Conservation (phyloP, 495 filamentous ascomycete species). For the Glarea lozoyensis region DNA sequence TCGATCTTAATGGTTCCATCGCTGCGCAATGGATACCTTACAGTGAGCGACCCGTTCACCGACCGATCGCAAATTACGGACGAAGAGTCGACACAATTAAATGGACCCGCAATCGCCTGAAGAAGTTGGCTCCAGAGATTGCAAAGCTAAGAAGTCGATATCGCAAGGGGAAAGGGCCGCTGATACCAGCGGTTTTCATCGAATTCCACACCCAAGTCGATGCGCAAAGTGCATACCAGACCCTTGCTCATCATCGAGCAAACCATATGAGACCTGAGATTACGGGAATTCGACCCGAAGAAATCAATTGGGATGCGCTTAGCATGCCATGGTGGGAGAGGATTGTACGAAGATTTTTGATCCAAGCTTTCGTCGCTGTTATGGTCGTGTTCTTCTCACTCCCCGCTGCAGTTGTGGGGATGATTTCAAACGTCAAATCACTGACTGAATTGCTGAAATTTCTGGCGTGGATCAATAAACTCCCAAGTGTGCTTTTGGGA, state of each 20-base stretch:
- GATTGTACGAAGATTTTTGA: slow-evolving; percentile 61
- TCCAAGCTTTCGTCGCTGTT: slow-evolving; percentile 58
- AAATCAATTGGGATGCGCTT: slow-evolving; percentile 84
- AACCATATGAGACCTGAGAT: slow-evolving; percentile 84
- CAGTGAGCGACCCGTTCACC: slow-evolving; percentile 79
- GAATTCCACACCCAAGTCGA: slow-evolving; percentile 76
- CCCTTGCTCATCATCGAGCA: slow-evolving; percentile 77
- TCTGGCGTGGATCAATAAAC: slow-evolving; percentile 53
- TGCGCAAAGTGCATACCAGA: slow-evolving; percentile 80
- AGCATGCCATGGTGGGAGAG: slow-evolving; percentile 83
- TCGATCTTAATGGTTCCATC: slow-evolving; percentile 36
- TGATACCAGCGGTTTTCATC: slow-evolving; percentile 76
- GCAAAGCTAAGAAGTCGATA: slow-evolving; percentile 67
- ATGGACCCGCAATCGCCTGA: slow-evolving; percentile 79
- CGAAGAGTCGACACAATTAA: slow-evolving; percentile 94
- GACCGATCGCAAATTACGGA: slow-evolving; percentile 62
- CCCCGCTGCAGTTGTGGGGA: slow-evolving; percentile 76
- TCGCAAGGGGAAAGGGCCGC: slow-evolving; percentile 54
- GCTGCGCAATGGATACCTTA: slow-evolving; percentile 70
- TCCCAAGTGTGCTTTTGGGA: slow-evolving; percentile 65
- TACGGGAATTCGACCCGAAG: slow-evolving; percentile 73
- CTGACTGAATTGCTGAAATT: slow-evolving; percentile 38
- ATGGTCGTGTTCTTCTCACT: slow-evolving; percentile 95
- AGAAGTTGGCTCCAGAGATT: slow-evolving; percentile 69
- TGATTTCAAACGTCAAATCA: slow-evolving; percentile 76